Evolutionary conservation across 805 yeast genomes (phyloP), one percentile per base, ranked within the genome.

Genomic region (Groenewaldozyma tartarivorans): DNA sequence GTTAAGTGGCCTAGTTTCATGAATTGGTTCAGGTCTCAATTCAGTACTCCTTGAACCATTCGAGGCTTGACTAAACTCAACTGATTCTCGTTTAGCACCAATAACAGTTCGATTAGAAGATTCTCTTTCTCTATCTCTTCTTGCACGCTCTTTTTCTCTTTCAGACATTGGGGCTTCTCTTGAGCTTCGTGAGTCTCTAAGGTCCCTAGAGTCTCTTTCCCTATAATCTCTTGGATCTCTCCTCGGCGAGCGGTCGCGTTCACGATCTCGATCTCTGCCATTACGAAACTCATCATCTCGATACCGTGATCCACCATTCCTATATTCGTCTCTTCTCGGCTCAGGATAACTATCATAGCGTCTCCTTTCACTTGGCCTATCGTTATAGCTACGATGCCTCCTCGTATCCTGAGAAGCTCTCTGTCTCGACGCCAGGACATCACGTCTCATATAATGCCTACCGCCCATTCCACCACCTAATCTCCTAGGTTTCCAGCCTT

Each of bases 391-490:
- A 19, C 40, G 34, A n/a, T 26, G 36, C 3, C 45, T 20, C 16
- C 49, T 20, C 9, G 24, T 9, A 36, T 22, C 7, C 29, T 13
- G 29, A 24, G 29, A 24, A 24, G 7, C 11, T 7, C 29, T 24
- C 13, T 24, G 29, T 30, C 37, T 34, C 17, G 37, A 21, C 19
- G 32, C 7, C 13, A n/a, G 24, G 16, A 51, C 36, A 11, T 38
- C 47, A 11, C 48, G 57, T 44, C 59, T 64, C 2, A 76, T 68
- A 53, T 78, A 78, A 38, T 77, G 76, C 41, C 92, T 67, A 1
- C 95, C 95, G 3, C 96, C 96, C n/a, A 83, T 60, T 0, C 96
- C 96, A 3, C 96, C 96, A 1, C 95, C 96, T 2, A 90, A 64
- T 15, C 65, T 45, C 24, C 66, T 50, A 1, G 71, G 71, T 20